Evolutionary conservation across 306 rosid genomes (phyloP).

Genomic region (barrel medic (Medicago truncatula)): DNA sequence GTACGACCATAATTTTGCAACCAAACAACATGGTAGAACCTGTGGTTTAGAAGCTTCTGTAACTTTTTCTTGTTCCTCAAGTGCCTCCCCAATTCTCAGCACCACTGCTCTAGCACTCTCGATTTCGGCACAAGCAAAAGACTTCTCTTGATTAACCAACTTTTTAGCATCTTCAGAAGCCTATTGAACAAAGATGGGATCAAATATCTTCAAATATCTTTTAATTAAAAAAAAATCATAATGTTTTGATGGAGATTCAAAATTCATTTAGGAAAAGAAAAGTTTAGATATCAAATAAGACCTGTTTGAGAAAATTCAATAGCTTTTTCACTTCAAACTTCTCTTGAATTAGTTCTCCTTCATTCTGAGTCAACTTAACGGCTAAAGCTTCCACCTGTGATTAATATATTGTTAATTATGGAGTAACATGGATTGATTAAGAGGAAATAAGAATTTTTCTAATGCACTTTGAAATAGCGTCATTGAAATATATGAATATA

Average conservation of each 20-base stretch:
- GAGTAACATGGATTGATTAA: neutral
- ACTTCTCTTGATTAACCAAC: conserved; percentile 94
- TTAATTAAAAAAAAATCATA: neutral
- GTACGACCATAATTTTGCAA: neutral
- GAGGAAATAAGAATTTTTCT: too few relatives aligned
- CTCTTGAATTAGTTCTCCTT: conserved; percentile 98
- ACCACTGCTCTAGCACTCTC: conserved; percentile 96
- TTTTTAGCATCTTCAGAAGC: conserved; percentile 98
- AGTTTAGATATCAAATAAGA: conserved; percentile 29
- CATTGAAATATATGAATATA: too few relatives aligned
- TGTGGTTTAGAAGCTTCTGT: conserved; percentile 71
- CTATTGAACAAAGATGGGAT: conserved; percentile 47
- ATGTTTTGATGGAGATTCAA: conserved; percentile 11
- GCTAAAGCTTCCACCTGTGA: conserved; percentile 96
- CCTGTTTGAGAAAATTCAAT: conserved; percentile 95
- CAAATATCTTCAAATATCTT: neutral
- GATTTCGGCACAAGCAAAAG: conserved; percentile 97
- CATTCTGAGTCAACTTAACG: conserved; percentile 93
- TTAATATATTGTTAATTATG: conserved; percentile 37
- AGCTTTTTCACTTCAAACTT: conserved; percentile 98
- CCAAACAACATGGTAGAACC: conserved; percentile 52
- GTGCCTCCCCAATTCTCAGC: conserved; percentile 91
- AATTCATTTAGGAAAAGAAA: neutral
- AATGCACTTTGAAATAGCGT: too few relatives aligned
- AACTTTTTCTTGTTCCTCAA: conserved; percentile 77